A percentile compares a stretch with the other conserved stretches of the same genome.
Evolutionary conservation across 352 stramenopile genomes (phyloP).

Genomic region (Pythium sp.): DNA sequence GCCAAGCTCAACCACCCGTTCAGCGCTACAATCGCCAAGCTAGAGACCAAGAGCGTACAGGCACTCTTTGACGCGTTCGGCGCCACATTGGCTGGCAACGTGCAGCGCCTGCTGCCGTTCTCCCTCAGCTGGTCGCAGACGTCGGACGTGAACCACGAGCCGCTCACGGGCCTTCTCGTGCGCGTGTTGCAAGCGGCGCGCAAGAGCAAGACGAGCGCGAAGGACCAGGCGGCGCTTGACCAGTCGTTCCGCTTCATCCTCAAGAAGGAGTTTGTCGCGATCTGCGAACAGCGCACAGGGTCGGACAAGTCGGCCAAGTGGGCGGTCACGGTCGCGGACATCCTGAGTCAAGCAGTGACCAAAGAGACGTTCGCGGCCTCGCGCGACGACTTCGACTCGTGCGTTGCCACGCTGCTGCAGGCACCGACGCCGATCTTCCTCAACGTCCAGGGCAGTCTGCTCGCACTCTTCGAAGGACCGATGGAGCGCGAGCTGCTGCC

Average conservation of each 20-base stretch:
- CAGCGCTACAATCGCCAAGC: conserved; percentile 21
- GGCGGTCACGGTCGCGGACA: conserved; percentile 41
- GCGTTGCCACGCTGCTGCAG: conserved; percentile 60
- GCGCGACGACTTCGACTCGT: conserved; percentile 60
- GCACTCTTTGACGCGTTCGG: conserved; percentile 43
- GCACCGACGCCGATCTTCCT: conserved; percentile 61
- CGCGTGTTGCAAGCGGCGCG: conserved; percentile 51
- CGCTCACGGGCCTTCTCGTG: conserved; percentile 60
- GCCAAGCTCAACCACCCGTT: conserved; percentile 55
- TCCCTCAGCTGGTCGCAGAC: conserved; percentile 59
- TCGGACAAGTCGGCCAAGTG: conserved; percentile 22
- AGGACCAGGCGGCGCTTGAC: conserved; percentile 40
- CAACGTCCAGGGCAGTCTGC: conserved; percentile 49
- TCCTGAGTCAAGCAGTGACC: conserved; percentile 43
- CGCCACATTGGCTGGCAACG: conserved; percentile 32
- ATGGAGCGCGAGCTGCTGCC: conserved; percentile 55
- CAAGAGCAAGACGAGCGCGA: conserved; percentile 33
- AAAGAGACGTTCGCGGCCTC: conserved; percentile 36
- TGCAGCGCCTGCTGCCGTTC: conserved; percentile 46
- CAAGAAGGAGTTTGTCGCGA: conserved; percentile 59
- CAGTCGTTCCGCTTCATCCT: conserved; percentile 53
- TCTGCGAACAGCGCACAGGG: conserved; percentile 27
- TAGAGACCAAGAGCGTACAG: conserved; percentile 19
- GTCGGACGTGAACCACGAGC: conserved; percentile 40
- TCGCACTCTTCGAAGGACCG: conserved; percentile 45